These are phyloP conservation scores for Pseudocercospora fuligena DNA, from an alignment of 2,329 filamentous ascomycete species.

Conservation along the genomic window DNA sequence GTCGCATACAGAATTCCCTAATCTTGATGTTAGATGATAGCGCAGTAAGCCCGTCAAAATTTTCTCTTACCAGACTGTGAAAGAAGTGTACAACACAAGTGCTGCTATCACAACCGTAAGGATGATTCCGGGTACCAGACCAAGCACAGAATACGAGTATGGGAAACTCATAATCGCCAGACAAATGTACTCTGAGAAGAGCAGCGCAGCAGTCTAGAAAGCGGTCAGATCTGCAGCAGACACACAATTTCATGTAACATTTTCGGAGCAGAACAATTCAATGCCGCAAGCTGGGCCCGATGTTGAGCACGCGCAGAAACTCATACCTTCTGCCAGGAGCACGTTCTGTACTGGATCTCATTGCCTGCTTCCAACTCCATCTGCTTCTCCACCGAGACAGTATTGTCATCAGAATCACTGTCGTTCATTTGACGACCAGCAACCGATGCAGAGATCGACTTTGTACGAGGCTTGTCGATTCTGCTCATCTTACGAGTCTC, in stretches of 20 bases:
- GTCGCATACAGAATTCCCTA: constrained; percentile 88
- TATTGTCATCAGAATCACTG: constrained; percentile 39
- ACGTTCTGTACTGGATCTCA: constrained; percentile 89
- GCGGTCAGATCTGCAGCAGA: constrained; percentile 7
- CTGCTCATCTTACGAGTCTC: constrained; percentile 46
- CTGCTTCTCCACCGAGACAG: constrained; percentile 64
- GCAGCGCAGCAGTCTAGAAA: constrained; percentile 75
- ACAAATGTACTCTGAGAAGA: constrained; percentile 96
- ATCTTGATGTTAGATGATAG: background rate
- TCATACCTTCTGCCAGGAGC: constrained; percentile 83
- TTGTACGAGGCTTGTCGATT: constrained; percentile 45
- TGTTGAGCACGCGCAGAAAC: background rate
- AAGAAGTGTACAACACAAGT: constrained; percentile 81
- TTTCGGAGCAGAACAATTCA: background rate
- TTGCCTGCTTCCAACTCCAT: constrained; percentile 76
- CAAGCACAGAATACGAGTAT: constrained; percentile 86
- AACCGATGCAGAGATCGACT: constrained; percentile 39
- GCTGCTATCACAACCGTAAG: constrained; percentile 77
- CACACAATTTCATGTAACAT: background rate
- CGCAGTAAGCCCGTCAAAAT: background rate
- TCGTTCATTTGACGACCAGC: constrained; percentile 18
- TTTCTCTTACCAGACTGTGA: constrained; percentile 62
- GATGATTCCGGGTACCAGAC: constrained; percentile 84
- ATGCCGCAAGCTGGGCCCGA: background rate
- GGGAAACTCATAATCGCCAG: constrained; percentile 94